phyloP scores from a whole-genome alignment of 2,329 filamentous ascomycete species.

The Clonostachys rhizophaga region DNA sequence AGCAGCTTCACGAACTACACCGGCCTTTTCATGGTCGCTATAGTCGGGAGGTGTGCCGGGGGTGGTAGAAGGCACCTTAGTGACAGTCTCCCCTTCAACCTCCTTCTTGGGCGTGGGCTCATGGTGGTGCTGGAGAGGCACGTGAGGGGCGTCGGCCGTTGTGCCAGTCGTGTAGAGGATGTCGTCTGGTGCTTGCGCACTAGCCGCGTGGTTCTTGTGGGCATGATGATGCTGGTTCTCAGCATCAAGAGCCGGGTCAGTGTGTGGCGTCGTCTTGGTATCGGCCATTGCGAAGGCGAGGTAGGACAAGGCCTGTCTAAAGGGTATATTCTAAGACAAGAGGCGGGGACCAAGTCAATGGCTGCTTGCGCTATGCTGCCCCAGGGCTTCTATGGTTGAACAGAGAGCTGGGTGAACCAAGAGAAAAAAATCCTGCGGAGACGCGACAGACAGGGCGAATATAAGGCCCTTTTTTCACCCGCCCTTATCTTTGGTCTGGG shows the following conservation, averaged over 20 bases:
- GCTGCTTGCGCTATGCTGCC: no score
- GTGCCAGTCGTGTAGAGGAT: slow-evolving; percentile 40
- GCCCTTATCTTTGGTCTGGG: no score
- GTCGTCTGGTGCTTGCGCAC: slow-evolving; percentile 28
- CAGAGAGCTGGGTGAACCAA: no score
- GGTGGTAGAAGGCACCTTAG: slow-evolving; percentile 4
- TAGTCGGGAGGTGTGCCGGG: slow-evolving; percentile 24
- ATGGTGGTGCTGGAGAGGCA: slow-evolving; percentile 24
- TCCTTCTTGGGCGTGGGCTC: slow-evolving; percentile 21
- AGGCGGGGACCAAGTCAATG: no score
- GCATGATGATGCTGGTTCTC: slow-evolving; percentile 35
- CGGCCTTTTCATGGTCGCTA: slow-evolving; percentile 31
- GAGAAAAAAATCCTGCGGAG: no score
- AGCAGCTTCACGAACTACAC: slow-evolving; percentile 18
- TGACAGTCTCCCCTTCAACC: slow-evolving; percentile 11
- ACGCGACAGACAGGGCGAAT: no score
- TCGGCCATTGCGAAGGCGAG: background rate
- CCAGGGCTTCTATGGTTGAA: no score
- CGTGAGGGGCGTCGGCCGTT: slow-evolving; percentile 24
- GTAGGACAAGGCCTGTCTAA: background rate
- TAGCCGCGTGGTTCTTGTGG: slow-evolving; percentile 33
- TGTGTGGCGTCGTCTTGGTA: slow-evolving; percentile 6
- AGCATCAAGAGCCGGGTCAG: slow-evolving; percentile 26
- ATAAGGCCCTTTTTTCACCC: no score
- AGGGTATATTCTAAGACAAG: background rate